Evolutionary conservation across 768 basidiomycete genomes (phyloP).

Genomic region (Mycena maculata): DNA sequence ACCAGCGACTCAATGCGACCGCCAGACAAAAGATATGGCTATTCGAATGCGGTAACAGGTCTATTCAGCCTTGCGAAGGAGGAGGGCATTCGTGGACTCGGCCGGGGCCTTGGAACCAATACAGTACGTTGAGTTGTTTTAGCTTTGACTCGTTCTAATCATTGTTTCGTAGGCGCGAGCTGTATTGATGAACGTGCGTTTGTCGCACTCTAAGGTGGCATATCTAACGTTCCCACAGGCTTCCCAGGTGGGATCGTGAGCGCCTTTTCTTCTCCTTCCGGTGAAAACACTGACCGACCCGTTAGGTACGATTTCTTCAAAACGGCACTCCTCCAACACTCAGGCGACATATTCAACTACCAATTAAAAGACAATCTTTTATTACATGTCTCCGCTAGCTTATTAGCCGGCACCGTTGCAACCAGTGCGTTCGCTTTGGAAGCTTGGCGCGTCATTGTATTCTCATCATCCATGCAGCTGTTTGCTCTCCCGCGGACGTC

Average conservation of each 20-base stretch:
- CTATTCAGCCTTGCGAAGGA: slow-evolving; percentile 70
- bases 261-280: slow-evolving; percentile 30
- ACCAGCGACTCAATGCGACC: slow-evolving; percentile 86
- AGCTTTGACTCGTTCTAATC: slow-evolving; percentile 17
- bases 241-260: slow-evolving; percentile 88
- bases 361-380: slow-evolving; percentile 73
- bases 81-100: slow-evolving; percentile 78
- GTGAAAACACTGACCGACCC: slow-evolving; percentile 10
- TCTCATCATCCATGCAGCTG: slow-evolving; percentile 57
- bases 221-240: slow-evolving; percentile 53
- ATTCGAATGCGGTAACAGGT: slow-evolving; percentile 83
- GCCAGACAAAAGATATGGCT: slow-evolving; percentile 79
- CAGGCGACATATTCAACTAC: slow-evolving; percentile 66
- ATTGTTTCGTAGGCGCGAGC: slow-evolving; percentile 61
- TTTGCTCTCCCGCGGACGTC: slow-evolving; percentile 84
- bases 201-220: slow-evolving; percentile 20
- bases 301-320: slow-evolving; percentile 85
- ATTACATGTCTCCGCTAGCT: slow-evolving; percentile 76
- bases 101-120: slow-evolving; percentile 84
- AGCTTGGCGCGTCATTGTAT: no score
- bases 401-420: slow-evolving; percentile 78
- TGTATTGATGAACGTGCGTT: slow-evolving; percentile 79
- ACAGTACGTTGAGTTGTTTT: slow-evolving; percentile 56
- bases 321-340: slow-evolving; percentile 60
- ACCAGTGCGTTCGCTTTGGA: slow-evolving; percentile 70